These are phyloP conservation scores for Psilocybe subaeruginosa DNA, from an alignment of 768 basidiomycete genomes.

Conservation along the genomic window DNA sequence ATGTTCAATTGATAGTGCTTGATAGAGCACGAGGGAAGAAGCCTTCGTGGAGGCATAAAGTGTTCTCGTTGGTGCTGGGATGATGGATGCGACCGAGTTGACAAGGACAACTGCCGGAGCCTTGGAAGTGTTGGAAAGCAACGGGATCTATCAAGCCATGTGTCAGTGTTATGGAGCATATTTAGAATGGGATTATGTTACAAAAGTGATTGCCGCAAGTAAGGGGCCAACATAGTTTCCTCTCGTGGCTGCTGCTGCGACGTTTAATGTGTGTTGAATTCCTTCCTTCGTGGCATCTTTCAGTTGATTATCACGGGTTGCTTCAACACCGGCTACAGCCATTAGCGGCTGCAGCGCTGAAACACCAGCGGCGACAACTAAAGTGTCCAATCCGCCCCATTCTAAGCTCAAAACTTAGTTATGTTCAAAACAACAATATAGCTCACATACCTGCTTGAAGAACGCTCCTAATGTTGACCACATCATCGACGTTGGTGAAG, in stretches of 20 bases:
- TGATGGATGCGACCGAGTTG: conserved; percentile 76
- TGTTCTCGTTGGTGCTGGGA: conserved; percentile 85
- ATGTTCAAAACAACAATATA: neutral
- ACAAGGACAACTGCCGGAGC: conserved; percentile 79
- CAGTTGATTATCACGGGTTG: conserved; percentile 22
- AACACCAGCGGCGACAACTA: conserved; percentile 83
- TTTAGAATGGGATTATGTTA: conserved; percentile 35
- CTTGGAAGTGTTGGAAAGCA: conserved; percentile 63
- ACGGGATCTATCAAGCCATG: conserved; percentile 61
- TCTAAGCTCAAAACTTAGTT: conserved; percentile 39
- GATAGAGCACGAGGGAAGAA: conserved; percentile 76
- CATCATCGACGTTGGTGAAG: conserved; percentile 65
- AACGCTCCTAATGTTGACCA: conserved; percentile 57
- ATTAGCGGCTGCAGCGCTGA: conserved; percentile 80
- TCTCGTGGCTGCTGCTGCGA: conserved; percentile 55
- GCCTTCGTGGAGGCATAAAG: conserved; percentile 87
- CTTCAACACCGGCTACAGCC: conserved; percentile 62
- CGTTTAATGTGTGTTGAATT: conserved; percentile 58
- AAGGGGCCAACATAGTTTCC: conserved; percentile 77
- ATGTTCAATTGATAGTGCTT: conserved; percentile 81
- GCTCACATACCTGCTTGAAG: conserved; percentile 56
- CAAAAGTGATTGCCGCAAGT: conserved; percentile 71
- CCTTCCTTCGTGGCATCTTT: conserved; percentile 52
- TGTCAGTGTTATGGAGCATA: neutral
- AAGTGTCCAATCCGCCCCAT: conserved; percentile 83